These are phyloP conservation scores for Mollisia scopiformis DNA, from an alignment of 2,329 filamentous ascomycete genomes.

Conservation along the genomic window DNA sequence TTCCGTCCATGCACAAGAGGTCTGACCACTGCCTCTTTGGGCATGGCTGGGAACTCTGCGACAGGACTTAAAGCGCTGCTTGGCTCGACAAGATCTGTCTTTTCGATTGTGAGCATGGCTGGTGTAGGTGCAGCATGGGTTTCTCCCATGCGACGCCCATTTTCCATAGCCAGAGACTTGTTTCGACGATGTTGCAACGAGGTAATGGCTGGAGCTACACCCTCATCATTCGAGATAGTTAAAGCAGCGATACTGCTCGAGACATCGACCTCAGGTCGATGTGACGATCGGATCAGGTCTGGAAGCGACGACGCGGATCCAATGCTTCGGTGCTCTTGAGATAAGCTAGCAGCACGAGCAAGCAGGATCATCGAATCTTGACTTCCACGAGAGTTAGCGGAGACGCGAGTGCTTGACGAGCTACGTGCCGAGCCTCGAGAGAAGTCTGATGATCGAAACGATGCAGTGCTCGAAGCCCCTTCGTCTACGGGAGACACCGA, in stretches of 20 bases:
- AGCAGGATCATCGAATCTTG: conserved; percentile 34
- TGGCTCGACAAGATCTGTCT: conserved; percentile 2
- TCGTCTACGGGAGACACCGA: conserved; percentile 35
- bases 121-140: conserved; percentile 11
- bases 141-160: conserved; percentile 17
- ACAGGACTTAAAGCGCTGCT: conserved; percentile 31
- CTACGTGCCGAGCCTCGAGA: conserved; percentile 34
- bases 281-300: conserved; percentile 34
- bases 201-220: conserved; percentile 6
- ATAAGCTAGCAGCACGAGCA: conserved; percentile 21
- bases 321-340: conserved; percentile 30
- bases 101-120: neutral
- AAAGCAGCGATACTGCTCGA: conserved; percentile 12
- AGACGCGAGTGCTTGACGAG: conserved; percentile 33
- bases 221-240: conserved; percentile 12
- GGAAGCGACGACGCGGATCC: conserved; percentile 36
- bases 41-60: conserved; percentile 22
- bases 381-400: conserved; percentile 31
- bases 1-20: conserved; percentile 31
- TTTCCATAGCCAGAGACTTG: conserved; percentile 20
- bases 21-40: conserved; percentile 1
- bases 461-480: conserved; percentile 32
- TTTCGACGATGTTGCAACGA: conserved; percentile 22
- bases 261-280: conserved; percentile 23
- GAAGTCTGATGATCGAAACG: conserved; percentile 36